Evolutionary conservation across 106 monocot genomes (phyloP).

Genomic region (Chionographis japonica): DNA sequence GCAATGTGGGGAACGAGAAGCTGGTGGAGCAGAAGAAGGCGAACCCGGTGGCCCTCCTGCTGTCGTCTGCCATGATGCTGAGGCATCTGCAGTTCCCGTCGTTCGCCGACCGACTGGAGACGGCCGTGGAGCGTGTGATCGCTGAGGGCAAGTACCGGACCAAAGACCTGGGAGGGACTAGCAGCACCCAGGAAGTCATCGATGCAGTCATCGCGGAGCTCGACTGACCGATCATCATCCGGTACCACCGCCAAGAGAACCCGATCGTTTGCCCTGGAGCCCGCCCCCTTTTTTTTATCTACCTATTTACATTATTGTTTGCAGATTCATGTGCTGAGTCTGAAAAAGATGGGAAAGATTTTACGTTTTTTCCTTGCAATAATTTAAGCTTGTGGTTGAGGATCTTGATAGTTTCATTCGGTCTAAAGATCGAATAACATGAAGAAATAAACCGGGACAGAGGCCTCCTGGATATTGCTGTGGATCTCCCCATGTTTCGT

Average conservation of each 20-base stretch:
- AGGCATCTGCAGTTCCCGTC: conserved; percentile 41
- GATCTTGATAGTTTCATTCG: too few species aligned
- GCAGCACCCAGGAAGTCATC: conserved; percentile 29
- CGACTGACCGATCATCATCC: conserved; percentile 6
- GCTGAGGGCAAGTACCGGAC: conserved; percentile 30
- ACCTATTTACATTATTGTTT: too few species aligned
- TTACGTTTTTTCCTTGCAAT: not conserved
- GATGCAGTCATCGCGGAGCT: conserved; percentile 31
- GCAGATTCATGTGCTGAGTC: too few species aligned
- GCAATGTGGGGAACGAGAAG: conserved; percentile 40
- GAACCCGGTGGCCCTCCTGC: conserved; percentile 33
- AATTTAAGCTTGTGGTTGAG: not conserved
- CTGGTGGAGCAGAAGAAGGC: conserved; percentile 21
- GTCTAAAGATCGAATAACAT: too few species aligned
- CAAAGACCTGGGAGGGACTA: conserved; percentile 25
- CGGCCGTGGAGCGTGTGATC: conserved; percentile 33
- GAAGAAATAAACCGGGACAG: too few species aligned
- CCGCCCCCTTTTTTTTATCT: too few species aligned
- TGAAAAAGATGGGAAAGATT: too few species aligned
- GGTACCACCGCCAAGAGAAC: too few species aligned
- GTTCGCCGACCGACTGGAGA: conserved; percentile 39
- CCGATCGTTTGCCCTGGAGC: too few species aligned
- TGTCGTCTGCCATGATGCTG: conserved; percentile 49
- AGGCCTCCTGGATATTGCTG: too few species aligned
- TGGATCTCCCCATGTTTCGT: too few species aligned